Evolutionary conservation across 176 grass and related monocot genomes (phyloP).

Genomic region (Cenchrus fungigraminus): DNA sequence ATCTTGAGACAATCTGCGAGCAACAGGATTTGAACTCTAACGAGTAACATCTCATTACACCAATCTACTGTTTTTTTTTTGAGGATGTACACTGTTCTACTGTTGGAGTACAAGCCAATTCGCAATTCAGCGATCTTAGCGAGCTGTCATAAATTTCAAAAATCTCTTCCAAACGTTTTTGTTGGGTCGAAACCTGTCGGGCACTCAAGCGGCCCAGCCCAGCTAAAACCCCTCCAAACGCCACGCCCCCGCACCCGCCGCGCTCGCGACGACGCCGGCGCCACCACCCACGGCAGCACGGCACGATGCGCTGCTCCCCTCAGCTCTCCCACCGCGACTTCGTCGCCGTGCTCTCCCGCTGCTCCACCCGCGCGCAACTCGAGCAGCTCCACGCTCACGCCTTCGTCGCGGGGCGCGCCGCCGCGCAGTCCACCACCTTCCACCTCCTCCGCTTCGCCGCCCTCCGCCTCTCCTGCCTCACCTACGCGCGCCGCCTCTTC

Average conservation of each 20-base stretch:
- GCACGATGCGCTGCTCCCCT: conserved; percentile 40
- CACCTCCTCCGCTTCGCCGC: conserved; percentile 77
- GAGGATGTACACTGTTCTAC: too few species aligned
- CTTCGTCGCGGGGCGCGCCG: conserved; percentile 53
- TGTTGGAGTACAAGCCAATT: too few species aligned
- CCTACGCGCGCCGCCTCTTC: conserved; percentile 79
- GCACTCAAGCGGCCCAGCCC: background rate
- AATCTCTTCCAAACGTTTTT: too few species aligned
- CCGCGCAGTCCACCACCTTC: conserved; percentile 72
- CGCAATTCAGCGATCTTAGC: too few species aligned
- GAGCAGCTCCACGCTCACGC: conserved; percentile 77
- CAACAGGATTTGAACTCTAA: too few species aligned
- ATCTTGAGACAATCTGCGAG: too few species aligned
- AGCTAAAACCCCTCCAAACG: background rate
- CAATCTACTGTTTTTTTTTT: too few species aligned
- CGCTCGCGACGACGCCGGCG: background rate
- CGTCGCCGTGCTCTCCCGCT: conserved; percentile 59
- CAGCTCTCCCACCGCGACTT: conserved; percentile 51
- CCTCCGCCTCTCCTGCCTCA: conserved; percentile 62
- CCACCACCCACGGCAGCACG: background rate
- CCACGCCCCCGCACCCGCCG: conserved; percentile 5
- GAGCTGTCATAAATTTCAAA: too few species aligned
- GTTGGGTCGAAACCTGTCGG: too few species aligned
- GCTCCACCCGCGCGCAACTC: conserved; percentile 63
- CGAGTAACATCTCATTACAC: too few species aligned